Evolutionary conservation across 116 monocot genomes (phyloP), one percentile per base, ranked within the genome.

Genomic region (Phalaenopsis hybrid): DNA sequence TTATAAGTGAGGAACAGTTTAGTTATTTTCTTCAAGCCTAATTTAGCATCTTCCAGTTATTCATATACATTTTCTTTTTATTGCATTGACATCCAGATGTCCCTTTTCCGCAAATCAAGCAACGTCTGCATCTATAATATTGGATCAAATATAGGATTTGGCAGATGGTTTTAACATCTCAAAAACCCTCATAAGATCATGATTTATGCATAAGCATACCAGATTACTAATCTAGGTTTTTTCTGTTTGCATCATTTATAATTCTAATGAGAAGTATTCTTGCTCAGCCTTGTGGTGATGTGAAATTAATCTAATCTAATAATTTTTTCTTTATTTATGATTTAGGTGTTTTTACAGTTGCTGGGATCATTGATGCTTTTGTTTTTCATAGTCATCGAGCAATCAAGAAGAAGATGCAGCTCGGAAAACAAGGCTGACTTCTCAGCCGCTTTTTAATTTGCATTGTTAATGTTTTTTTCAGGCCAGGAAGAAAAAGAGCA

Each of bases 401-500:
- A 33, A 82, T 82, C 78, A 82, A 82, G 82, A 82, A 78, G 16
- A 82, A 82, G 68, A 78, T 77, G 78, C 77, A 77, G 78, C 44
- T 82, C 37, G 82, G 82, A 21, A 82, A 82, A 67, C 43, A 77
- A 4, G 63, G 77, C 3, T 82, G 75, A 82, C n/a, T 20, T 21
- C 4, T 8, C 20, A 21, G 25, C 5, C 21, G n/a, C 6, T 25
- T 20, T 61, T 4, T 41, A 41, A 5, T 58, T 58, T 58, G 17
- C 17, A 15, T 17, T 58, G 15, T 15, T 58, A 17, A 23, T 69
- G 10, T 28, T 69, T 69, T 6, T 28, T 69, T 18, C 16, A 6
- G 13, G 58, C 61, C 28, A 67, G 67, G 11, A 20, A 11, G 3
- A 17, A 65, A 67, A 67, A 28, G 67, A 41, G 28, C 12, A 67